Evolutionary conservation across 2,329 filamentous ascomycete genomes (phyloP), one percentile per base, ranked within the genome.

Genomic region (Colletotrichum shisoi): DNA sequence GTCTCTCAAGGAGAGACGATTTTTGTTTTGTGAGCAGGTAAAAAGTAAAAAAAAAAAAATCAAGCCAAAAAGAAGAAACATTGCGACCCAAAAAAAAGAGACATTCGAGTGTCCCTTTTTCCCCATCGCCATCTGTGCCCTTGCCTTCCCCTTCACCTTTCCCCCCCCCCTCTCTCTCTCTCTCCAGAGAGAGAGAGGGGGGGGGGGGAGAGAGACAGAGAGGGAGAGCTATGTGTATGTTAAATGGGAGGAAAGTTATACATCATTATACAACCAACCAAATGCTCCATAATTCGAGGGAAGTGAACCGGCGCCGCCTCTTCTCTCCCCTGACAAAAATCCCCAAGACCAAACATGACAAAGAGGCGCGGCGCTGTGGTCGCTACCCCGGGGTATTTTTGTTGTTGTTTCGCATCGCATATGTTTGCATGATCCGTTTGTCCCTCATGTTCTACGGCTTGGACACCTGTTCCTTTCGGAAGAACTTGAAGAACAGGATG

Each of bases 391-490:
- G 64, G 64, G 64, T 67, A 67, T 67, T 66, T 66, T 54, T 44
- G 24, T n/a, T 44, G 24, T n/a, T 59, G 49, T 49, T 65, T 64
- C 64, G 64, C 61, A 58, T 63, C 59, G 53, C 62, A 62, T 51
- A 46, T 31, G 13, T 34, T 49, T 61, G 58, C 53, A 45, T 31
- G 40, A 42, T 27, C 24, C 24, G 24, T 27, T 27, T 27, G 24
- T 27, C 24, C 13, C 17, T 34, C 39, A 27, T 42, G 68, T 8
- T 34, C 19, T 74, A 82, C 27, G 84, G 84, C 76, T 87, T 87
- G 54, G 79, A 79, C 69, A 87, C 78, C 76, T 87, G 84, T 75
- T 87, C 84, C 76, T 85, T 86, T 64, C 84, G 76, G 76, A 86
- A 87, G 75, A 83, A 87, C 69, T 78, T 79, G 71, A 85, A 81